Evolutionary conservation across 257 asterid species (phyloP).

Genomic region (Catharanthus roseus): DNA sequence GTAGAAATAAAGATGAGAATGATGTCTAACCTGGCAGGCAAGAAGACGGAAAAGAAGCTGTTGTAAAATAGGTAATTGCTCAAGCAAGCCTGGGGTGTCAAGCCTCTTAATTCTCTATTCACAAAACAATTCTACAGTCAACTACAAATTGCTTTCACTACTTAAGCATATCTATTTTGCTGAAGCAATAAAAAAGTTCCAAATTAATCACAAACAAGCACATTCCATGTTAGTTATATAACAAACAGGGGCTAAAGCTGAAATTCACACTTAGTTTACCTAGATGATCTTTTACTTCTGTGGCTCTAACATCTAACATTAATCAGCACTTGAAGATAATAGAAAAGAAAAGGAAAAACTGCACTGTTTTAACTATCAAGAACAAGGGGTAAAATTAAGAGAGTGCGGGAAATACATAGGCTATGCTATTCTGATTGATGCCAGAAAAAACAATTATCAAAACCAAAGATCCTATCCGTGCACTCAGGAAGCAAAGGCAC

Average conservation of each 20-base stretch:
- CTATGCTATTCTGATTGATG: not conserved
- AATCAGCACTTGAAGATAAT: not conserved
- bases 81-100: conserved; percentile 49
- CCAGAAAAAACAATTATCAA: not conserved
- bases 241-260: not conserved
- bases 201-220: not conserved
- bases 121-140: not conserved
- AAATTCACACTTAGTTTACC: not conserved
- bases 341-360: not conserved
- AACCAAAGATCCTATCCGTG: not conserved
- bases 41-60: conserved; percentile 73
- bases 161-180: not conserved
- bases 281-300: not conserved
- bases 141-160: not conserved
- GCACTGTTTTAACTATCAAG: not conserved
- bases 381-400: not conserved
- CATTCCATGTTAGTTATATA: not conserved
- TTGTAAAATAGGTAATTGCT: conserved; percentile 61
- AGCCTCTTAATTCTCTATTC: conserved; percentile 56
- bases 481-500: not conserved
- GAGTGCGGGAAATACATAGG: not conserved
- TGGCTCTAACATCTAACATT: not conserved
- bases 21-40: conserved; percentile 50
- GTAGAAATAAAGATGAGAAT: not conserved
- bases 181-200: not conserved